Conservation (phyloP, 2,329 filamentous ascomycete species). For the Diaporthe sp. region DNA sequence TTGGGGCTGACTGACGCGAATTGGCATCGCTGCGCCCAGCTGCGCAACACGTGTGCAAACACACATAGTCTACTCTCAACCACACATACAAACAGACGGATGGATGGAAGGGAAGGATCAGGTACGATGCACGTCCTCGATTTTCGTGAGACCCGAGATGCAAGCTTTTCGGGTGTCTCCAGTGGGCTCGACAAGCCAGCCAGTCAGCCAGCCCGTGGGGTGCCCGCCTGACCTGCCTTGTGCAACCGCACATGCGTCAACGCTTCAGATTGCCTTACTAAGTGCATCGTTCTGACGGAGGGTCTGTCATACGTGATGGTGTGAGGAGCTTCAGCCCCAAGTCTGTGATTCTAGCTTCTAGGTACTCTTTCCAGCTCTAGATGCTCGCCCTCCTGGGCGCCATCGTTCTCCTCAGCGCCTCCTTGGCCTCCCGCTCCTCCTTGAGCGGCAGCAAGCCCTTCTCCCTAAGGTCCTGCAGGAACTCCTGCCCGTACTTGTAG, state of each 20-base stretch:
- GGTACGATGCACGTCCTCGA: conserved; percentile 22
- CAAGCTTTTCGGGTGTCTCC: conserved; percentile 23
- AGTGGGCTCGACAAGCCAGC: not conserved
- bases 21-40: not conserved
- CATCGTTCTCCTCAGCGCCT: conserved; percentile 82
- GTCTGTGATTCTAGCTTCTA: not conserved
- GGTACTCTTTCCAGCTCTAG: conserved; percentile 50
- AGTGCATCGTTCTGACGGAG: not conserved
- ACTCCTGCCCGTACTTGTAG: conserved; percentile 87
- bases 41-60: conserved; percentile 6
- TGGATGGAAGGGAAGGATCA: not conserved
- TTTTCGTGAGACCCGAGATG: conserved; percentile 12
- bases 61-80: not conserved
- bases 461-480: conserved; percentile 80
- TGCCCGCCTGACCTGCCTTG: conserved; percentile 34
- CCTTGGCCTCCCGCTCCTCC: conserved; percentile 83
- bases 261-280: not conserved
- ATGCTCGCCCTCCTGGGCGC: conserved; percentile 85
- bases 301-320: no score
- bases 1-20: conserved; percentile 8
- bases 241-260: conserved; percentile 35
- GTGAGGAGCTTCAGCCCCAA: not conserved
- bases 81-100: not conserved
- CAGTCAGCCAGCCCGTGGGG: conserved; percentile 9
- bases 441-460: conserved; percentile 80